Percentiles rank a stretch among this genome's conserved stretches.
These are phyloP conservation scores for Athelia sp. DNA, from an alignment of 1,284 basidiomycete genomes.

Conservation along the genomic window DNA sequence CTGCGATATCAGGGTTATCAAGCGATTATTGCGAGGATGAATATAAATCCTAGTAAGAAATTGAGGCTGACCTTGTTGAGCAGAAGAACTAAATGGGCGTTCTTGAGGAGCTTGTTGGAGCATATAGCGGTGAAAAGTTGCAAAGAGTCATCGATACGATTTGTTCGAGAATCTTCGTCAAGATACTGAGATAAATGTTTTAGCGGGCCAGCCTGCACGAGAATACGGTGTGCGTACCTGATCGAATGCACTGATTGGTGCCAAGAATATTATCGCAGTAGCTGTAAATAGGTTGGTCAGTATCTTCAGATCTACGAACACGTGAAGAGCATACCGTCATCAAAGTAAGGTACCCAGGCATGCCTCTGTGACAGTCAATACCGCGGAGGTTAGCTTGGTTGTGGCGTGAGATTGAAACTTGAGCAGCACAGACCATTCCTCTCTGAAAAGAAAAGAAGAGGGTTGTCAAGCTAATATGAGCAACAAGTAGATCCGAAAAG, in stretches of 20 bases:
- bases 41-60: background rate
- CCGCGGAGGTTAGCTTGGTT: constrained; percentile 10
- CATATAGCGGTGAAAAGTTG: constrained; percentile 72
- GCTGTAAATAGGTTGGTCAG: constrained; percentile 30
- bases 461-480: background rate
- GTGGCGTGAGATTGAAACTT: background rate
- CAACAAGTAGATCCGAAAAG: constrained; percentile 5
- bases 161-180: constrained; percentile 72
- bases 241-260: constrained; percentile 79
- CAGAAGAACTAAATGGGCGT: constrained; percentile 67
- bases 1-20: constrained; percentile 24
- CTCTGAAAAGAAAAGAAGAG: constrained; percentile 29
- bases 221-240: constrained; percentile 47
- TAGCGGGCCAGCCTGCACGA: background rate
- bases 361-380: constrained; percentile 44
- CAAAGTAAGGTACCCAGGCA: constrained; percentile 78
- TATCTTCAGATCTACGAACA: constrained; percentile 2
- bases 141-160: constrained; percentile 75
- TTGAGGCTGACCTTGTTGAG: constrained; percentile 60
- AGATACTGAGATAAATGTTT: constrained; percentile 48
- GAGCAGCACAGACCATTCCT: constrained; percentile 38
- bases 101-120: constrained; percentile 66
- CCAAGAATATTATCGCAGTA: constrained; percentile 70
- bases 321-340: constrained; percentile 52
- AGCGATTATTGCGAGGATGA: background rate